A percentile compares a stretch with the other conserved stretches of the same genome.
Conservation (phyloP, 176 grass and related monocot species). For the Avena insularis region DNA sequence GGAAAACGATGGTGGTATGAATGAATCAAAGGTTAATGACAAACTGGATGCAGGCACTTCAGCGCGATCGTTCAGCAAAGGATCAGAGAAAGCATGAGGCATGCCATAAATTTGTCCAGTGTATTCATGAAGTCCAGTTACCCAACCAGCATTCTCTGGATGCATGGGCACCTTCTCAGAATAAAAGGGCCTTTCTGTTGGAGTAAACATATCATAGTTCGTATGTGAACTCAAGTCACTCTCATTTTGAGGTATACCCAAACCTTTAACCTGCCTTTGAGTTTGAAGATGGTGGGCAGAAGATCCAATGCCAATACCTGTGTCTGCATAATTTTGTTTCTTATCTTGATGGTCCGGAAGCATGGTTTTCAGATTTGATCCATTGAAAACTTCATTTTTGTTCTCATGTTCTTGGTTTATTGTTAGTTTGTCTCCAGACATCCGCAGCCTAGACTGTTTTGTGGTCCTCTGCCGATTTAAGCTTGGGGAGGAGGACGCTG, state of each 20-base stretch:
- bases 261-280: constrained; percentile 50
- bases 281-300: constrained; percentile 33
- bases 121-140: constrained; percentile 44
- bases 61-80: constrained; percentile 53
- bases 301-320: constrained; percentile 15
- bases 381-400: constrained; percentile 44
- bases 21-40: constrained; percentile 48
- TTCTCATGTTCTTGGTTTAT: constrained; percentile 40
- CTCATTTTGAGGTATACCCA: constrained; percentile 43
- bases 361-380: constrained; percentile 31
- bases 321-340: constrained; percentile 40
- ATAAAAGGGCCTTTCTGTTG: constrained; percentile 49
- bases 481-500: constrained; percentile 51
- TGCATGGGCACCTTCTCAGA: constrained; percentile 53
- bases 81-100: constrained; percentile 73
- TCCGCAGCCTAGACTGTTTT: constrained; percentile 48
- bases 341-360: constrained; percentile 41
- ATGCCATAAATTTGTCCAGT: constrained; percentile 48
- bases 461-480: constrained; percentile 44
- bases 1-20: constrained; percentile 50
- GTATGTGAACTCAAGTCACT: constrained; percentile 48
- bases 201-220: constrained; percentile 47
- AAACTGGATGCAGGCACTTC: constrained; percentile 47
- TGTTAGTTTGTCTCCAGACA: constrained; percentile 44
- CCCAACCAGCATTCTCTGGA: constrained; percentile 33